Evolutionary conservation across 768 basidiomycete genomes (phyloP), one percentile per base, ranked within the genome.

Genomic region (Xerocomus brunneocitrinus): DNA sequence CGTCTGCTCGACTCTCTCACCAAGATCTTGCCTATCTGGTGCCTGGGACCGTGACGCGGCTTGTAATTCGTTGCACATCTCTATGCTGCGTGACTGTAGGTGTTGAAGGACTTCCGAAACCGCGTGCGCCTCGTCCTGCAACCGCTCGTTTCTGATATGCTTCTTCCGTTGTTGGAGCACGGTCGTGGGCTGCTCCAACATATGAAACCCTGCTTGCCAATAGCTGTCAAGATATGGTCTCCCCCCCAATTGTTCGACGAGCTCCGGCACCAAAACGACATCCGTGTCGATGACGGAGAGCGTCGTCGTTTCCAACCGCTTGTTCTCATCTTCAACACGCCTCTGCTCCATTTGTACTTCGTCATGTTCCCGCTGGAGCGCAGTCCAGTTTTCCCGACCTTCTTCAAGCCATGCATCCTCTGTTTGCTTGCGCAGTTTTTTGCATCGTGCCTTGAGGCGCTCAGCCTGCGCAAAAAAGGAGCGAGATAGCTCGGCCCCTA

Each of bases 401-500:
- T 24, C 22, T 8, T n/a, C 27, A 4, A 39, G 27, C 28, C 7
- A 12, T 8, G 48, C 48, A 10, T 45, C 44, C 27, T 39, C 28
- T 8, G 19, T 47, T 4, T 34, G 22, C n/a, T 24, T 34, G 22
- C 31, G 46, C 22, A 47, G 32, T 31, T 32, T 32, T 13, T 14
- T 22, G 32, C 8, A 32, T 10, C 22, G 19, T 16, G 13, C 67
- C 25, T 74, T 66, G 55, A 79, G 76, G 27, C 72, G 69, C 49
- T 72, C 62, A 28, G 74, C 71, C 63, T 79, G 77, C 54, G 74
- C 75, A 52, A 72, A 70, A 4, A 81, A 62, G 45, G 80, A 79
- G 14, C 73, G 71, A 41, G 71, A 71, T 14, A 84, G 71, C 59
- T 80, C 82, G 16, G 64, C 69, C 2, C 81, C 81, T 1, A 81